Percentiles rank a stretch among this genome's conserved stretches.
These are phyloP conservation scores for Eucalyptus melliodora DNA, from an alignment of 345 rosid genomes.

Conservation along the genomic window DNA sequence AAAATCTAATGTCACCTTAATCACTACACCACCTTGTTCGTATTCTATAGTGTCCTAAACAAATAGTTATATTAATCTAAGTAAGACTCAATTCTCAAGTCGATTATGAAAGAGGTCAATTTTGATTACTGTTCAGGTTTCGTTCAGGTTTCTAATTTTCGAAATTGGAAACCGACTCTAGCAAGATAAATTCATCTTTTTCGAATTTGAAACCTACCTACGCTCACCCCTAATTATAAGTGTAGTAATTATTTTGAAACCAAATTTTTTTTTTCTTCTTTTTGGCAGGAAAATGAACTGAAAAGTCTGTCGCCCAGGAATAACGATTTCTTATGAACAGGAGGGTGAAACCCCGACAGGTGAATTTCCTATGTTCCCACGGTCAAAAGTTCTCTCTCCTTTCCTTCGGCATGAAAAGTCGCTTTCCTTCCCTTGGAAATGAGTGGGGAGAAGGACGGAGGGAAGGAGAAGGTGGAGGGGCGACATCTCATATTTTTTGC, in stretches of 20 bases:
- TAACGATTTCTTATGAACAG: neutral
- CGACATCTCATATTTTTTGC: neutral
- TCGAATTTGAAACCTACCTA: neutral
- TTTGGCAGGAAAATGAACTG: neutral
- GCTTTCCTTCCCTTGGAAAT: neutral
- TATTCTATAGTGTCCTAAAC: no score
- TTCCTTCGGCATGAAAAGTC: neutral
- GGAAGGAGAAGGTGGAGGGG: neutral
- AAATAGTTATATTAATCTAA: neutral
- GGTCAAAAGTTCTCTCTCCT: neutral
- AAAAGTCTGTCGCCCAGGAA: neutral
- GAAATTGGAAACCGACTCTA: rapidly evolving
- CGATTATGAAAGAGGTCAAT: rapidly evolving
- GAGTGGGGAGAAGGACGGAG: neutral
- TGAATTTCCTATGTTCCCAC: neutral
- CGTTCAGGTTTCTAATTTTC: rapidly evolving
- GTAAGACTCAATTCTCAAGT: neutral
- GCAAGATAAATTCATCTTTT: rapidly evolving
- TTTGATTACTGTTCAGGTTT: rapidly evolving
- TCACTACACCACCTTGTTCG: rapidly evolving
- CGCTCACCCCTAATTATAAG: rapidly evolving
- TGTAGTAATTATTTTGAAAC: neutral
- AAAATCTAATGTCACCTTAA: neutral
- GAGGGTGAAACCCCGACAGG: neutral
- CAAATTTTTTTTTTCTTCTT: rapidly evolving